phyloP scores from a whole-genome alignment of 768 basidiomycete genomes.

The Hemileccinum rubropunctum region DNA sequence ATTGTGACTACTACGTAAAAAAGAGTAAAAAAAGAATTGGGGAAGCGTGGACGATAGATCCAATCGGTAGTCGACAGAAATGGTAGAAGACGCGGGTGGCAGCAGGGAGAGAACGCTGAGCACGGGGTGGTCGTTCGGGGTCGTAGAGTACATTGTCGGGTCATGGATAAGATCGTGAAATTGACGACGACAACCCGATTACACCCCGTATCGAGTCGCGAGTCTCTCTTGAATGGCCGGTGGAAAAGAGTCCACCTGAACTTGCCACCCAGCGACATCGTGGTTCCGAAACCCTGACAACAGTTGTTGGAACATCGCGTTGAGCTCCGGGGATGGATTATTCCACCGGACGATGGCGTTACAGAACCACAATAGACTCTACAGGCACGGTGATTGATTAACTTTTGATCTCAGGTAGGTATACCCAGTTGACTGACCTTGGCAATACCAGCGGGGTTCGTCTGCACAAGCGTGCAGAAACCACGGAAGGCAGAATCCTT shows the following conservation, averaged over 20 bases:
- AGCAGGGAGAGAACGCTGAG: slow-evolving; percentile 12
- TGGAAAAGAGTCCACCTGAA: slow-evolving; percentile 81
- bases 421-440: slow-evolving; percentile 55
- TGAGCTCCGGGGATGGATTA: slow-evolving; percentile 85
- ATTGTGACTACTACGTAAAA: slow-evolving; percentile 24
- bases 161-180: slow-evolving; percentile 17
- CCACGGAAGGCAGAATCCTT: slow-evolving; percentile 99
- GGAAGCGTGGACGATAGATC: slow-evolving; percentile 21
- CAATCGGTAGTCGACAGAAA: slow-evolving; percentile 31
- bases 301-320: slow-evolving; percentile 90
- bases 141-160: slow-evolving; percentile 13
- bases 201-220: slow-evolving; percentile 84
- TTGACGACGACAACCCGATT: slow-evolving; percentile 18
- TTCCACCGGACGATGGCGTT: slow-evolving; percentile 97
- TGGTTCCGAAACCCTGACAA: slow-evolving; percentile 89
- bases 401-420: not conserved
- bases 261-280: slow-evolving; percentile 81
- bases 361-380: slow-evolving; percentile 97
- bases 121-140: slow-evolving; percentile 8
- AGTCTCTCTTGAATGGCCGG: slow-evolving; percentile 87
- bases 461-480: slow-evolving; percentile 92
- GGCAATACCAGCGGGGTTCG: slow-evolving; percentile 90
- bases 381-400: slow-evolving; percentile 8
- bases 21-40: slow-evolving; percentile 1
- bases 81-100: slow-evolving; percentile 19